phyloP scores from a whole-genome alignment of 345 rosid genomes.

The Salix dunnii region DNA sequence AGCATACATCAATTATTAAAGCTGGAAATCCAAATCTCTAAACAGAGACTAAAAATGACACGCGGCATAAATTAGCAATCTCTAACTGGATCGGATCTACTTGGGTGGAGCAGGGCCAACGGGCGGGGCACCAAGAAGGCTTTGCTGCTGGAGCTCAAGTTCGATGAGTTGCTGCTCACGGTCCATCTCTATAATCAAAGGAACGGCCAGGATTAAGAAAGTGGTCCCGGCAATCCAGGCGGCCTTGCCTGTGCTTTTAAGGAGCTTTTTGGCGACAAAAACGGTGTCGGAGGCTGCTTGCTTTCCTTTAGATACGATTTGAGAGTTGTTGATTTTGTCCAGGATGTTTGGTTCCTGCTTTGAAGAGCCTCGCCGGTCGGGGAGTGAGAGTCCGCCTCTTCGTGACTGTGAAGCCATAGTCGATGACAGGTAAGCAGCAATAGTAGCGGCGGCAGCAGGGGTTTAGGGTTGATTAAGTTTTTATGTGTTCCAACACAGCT shows the following conservation, averaged over 20 bases:
- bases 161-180: slow-evolving; percentile 64
- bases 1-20: not conserved
- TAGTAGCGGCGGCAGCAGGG: not conserved
- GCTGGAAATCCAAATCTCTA: not conserved
- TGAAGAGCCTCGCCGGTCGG: slow-evolving; percentile 18
- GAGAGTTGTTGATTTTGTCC: slow-evolving; percentile 35
- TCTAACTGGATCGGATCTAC: slow-evolving; percentile 13
- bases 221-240: slow-evolving; percentile 84
- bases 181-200: slow-evolving; percentile 62
- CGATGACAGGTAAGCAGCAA: not conserved
- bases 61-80: not conserved
- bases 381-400: not conserved
- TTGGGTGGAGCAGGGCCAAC: slow-evolving; percentile 19
- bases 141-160: slow-evolving; percentile 65
- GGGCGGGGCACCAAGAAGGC: slow-evolving; percentile 60
- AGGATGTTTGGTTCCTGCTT: slow-evolving; percentile 34
- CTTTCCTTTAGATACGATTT: slow-evolving; percentile 51
- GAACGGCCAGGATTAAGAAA: slow-evolving; percentile 59
- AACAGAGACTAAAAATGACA: not conserved
- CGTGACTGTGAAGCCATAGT: not conserved
- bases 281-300: slow-evolving; percentile 51
- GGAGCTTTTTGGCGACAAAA: slow-evolving; percentile 64
- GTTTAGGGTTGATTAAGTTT: not conserved
- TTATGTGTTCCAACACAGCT: not conserved
- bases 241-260: slow-evolving; percentile 80